Percentiles rank a stretch among this genome's conserved stretches.
Conservation (phyloP, 139 green algal species). For the Nannochloris sp. region DNA sequence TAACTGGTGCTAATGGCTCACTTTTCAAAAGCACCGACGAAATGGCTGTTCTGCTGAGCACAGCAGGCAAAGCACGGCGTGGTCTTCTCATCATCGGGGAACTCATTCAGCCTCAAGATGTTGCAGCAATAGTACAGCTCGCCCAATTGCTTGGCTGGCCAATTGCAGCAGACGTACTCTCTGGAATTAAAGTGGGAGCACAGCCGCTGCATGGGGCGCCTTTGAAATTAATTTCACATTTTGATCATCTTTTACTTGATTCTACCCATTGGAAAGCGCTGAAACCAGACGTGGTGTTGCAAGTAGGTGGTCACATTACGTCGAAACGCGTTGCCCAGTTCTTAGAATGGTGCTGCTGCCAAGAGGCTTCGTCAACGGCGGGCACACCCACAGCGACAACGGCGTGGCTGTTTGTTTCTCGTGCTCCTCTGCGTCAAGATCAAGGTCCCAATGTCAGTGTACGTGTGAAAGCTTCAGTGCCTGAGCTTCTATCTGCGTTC, state of each 20-base stretch:
- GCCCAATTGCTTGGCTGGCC: slow-evolving; percentile 70
- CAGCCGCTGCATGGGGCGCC: background rate
- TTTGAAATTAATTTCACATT: slow-evolving; percentile 47
- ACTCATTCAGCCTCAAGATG: slow-evolving; percentile 41
- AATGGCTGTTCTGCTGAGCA: background rate
- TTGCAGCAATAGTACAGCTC: slow-evolving; percentile 43
- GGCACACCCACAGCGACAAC: too few species aligned
- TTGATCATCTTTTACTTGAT: slow-evolving; percentile 74
- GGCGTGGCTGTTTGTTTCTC: slow-evolving; percentile 52
- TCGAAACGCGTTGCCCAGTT: slow-evolving; percentile 82
- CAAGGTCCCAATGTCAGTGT: slow-evolving; percentile 59
- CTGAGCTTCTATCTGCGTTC: background rate
- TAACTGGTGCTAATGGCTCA: too few species aligned
- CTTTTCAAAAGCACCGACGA: too few species aligned
- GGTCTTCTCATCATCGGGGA: slow-evolving; percentile 81
- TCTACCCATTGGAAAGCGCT: slow-evolving; percentile 42
- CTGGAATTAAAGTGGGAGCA: slow-evolving; percentile 55
- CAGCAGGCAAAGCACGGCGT: slow-evolving; percentile 14
- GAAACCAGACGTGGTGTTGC: slow-evolving; percentile 71
- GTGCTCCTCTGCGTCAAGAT: slow-evolving; percentile 57
- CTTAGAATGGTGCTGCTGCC: slow-evolving; percentile 66
- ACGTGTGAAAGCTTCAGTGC: slow-evolving; percentile 33
- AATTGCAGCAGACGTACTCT: slow-evolving; percentile 77
- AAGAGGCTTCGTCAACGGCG: too few species aligned
- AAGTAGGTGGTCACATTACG: slow-evolving; percentile 71